Percentiles rank a stretch among this genome's conserved stretches.
Evolutionary conservation across 202 grass and related monocot species (phyloP).

Genomic region (Panicum virgatum): DNA sequence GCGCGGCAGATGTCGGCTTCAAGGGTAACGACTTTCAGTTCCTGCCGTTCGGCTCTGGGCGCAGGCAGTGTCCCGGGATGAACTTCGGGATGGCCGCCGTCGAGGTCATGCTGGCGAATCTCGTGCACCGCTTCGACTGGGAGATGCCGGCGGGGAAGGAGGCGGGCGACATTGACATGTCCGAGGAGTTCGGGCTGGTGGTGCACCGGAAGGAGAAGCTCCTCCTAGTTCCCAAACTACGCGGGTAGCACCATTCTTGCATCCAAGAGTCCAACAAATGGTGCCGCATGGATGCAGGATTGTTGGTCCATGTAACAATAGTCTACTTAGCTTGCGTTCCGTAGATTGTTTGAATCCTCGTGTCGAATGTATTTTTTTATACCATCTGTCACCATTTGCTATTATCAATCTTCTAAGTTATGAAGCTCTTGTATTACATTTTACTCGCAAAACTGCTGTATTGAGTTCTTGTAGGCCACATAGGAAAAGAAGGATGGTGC

Average conservation of each 20-base stretch:
- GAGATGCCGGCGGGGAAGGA: neutral
- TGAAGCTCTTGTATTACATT: no score
- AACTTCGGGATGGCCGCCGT: neutral
- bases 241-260: neutral
- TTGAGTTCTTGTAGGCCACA: no score
- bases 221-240: neutral
- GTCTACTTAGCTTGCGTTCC: neutral
- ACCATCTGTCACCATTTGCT: no score
- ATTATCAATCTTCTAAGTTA: no score
- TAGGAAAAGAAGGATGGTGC: no score
- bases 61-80: conserved; percentile 40
- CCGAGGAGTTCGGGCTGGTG: conserved; percentile 7
- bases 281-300: neutral
- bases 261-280: neutral
- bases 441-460: no score
- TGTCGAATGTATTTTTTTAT: no score
- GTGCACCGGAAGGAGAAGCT: conserved; percentile 31
- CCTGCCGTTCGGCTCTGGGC: conserved; percentile 16
- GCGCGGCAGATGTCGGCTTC: neutral
- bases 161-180: neutral
- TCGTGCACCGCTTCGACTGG: conserved; percentile 20
- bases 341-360: no score
- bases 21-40: conserved; percentile 22
- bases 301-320: neutral
- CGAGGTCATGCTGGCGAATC: conserved; percentile 26